Evolutionary conservation across 306 rosid species (phyloP).

Genomic region (Vigna hirtella): DNA sequence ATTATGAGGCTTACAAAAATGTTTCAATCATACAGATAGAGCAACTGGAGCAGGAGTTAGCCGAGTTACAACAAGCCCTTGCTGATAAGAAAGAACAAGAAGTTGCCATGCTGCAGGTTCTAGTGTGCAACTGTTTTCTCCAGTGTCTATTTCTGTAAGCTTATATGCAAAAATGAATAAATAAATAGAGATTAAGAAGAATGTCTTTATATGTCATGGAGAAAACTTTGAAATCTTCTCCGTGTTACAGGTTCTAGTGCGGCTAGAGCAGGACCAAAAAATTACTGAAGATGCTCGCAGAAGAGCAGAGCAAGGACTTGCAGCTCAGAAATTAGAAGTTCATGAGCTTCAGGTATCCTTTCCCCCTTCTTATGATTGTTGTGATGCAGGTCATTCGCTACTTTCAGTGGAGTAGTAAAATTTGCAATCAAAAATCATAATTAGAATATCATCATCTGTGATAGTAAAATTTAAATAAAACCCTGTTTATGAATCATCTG

Average conservation of each 20-base stretch:
- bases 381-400: constrained; percentile 32
- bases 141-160: constrained; percentile 53
- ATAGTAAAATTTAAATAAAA: not conserved
- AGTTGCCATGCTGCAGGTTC: constrained; percentile 89
- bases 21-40: constrained; percentile 70
- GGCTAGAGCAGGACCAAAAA: constrained; percentile 85
- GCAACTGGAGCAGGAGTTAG: constrained; percentile 84
- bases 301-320: constrained; percentile 80
- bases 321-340: constrained; percentile 76
- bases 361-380: constrained; percentile 35
- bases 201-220: constrained; percentile 5
- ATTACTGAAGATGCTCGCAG: constrained; percentile 87
- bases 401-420: constrained; percentile 3
- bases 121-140: constrained; percentile 50
- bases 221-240: constrained; percentile 42
- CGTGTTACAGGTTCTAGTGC: constrained; percentile 65
- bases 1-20: constrained; percentile 38
- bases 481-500: not conserved
- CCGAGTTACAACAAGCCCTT: constrained; percentile 64
- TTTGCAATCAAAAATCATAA: constrained; percentile 1
- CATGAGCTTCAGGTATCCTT: constrained; percentile 75
- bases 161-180: constrained; percentile 43
- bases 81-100: constrained; percentile 88
- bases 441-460: constrained; percentile 19
- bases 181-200: constrained; percentile 43